These are phyloP conservation scores for Davidsoniella neocaledoniae DNA, from an alignment of 2,329 filamentous ascomycete genomes.

Conservation along the genomic window DNA sequence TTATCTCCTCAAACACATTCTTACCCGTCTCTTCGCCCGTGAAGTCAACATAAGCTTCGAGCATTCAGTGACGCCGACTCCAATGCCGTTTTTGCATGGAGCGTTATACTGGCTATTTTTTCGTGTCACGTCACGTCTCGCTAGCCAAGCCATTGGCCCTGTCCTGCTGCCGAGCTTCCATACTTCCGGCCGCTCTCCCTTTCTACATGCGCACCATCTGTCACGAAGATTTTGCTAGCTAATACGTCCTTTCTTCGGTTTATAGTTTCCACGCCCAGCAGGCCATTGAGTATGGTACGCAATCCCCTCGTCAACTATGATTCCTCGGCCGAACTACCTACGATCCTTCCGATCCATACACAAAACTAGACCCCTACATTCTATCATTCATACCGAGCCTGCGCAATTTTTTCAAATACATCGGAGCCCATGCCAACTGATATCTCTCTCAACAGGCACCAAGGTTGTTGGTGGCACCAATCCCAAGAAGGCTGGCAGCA, in stretches of 20 bases:
- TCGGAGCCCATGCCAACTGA: slow-evolving; percentile 4
- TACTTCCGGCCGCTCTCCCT: neutral
- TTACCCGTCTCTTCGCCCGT: neutral
- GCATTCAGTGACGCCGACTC: too few species aligned
- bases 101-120: neutral
- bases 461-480: slow-evolving; percentile 97
- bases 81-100: neutral
- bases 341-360: neutral
- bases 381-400: too few species aligned
- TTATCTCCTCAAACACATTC: neutral
- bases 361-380: neutral
- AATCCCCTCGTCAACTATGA: neutral
- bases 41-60: neutral
- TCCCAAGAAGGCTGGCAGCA: slow-evolving; percentile 90
- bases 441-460: slow-evolving; percentile 46
- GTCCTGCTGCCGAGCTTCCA: neutral
- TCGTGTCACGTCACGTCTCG: neutral
- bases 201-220: neutral
- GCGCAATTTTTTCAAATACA: neutral
- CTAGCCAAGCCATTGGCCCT: neutral
- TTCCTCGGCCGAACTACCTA: slow-evolving; percentile 6
- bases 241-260: neutral
- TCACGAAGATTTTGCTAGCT: neutral
- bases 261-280: slow-evolving; percentile 88
- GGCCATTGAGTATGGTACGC: slow-evolving; percentile 91